Percentiles rank a stretch among this genome's conserved stretches.
Conservation (phyloP, 169 alveolate species). For the Plasmodium vinckei region DNA sequence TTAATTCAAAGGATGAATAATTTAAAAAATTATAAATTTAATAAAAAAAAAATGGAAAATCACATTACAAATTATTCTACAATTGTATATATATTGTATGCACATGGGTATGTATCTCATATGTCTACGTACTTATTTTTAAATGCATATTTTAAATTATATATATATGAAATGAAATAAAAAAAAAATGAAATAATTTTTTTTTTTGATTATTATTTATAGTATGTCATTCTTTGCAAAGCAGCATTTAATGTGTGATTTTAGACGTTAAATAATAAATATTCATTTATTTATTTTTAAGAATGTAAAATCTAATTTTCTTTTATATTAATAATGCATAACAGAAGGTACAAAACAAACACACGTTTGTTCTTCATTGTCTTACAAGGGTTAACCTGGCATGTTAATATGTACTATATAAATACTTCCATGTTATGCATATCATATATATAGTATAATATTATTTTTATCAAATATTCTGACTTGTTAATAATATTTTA, state of each 20-base stretch:
- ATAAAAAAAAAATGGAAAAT: constrained; percentile 14
- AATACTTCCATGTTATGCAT: no score
- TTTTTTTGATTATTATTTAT: background rate
- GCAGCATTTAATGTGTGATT: background rate
- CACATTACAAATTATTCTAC: constrained; percentile 13
- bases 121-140: background rate
- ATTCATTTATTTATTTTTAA: background rate
- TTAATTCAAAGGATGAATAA: background rate
- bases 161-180: background rate
- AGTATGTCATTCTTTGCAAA: background rate
- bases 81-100: constrained; percentile 5
- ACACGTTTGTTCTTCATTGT: constrained; percentile 4
- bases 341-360: background rate
- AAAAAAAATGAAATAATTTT: background rate
- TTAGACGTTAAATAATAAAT: background rate
- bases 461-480: background rate
- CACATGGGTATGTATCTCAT: constrained; percentile 1
- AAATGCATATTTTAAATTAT: background rate
- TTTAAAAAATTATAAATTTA: constrained; percentile 25
- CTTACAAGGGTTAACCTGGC: constrained; percentile 10
- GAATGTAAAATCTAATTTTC: background rate
- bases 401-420: no score
- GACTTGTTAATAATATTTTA: constrained; percentile 4
- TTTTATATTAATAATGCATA: constrained; percentile 10
- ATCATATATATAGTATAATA: background rate